Percentiles rank a stretch among this genome's conserved stretches.
phyloP scores from a whole-genome alignment of 2,329 filamentous ascomycete species.

The Colletotrichum euphorbiae region DNA sequence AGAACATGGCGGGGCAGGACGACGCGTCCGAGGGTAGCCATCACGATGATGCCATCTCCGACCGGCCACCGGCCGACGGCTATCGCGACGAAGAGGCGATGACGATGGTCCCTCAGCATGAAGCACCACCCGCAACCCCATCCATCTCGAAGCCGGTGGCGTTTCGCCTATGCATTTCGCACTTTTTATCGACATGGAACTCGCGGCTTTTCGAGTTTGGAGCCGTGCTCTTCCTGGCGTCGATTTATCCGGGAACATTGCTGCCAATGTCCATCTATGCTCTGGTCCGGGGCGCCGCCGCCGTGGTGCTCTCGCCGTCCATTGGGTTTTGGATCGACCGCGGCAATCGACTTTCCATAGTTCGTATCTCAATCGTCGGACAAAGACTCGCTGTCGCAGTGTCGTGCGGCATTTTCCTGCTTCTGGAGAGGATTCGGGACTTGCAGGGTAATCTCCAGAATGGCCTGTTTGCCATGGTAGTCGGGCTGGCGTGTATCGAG shows the following conservation, averaged over 20 bases:
- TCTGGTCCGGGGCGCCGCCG: slow-evolving; percentile 67
- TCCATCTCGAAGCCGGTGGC: background rate
- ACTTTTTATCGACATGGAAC: slow-evolving; percentile 73
- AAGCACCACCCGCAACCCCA: background rate
- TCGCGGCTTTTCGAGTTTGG: slow-evolving; percentile 73
- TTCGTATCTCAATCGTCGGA: slow-evolving; percentile 62
- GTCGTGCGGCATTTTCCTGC: slow-evolving; percentile 60
- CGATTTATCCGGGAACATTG: slow-evolving; percentile 68
- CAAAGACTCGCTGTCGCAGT: slow-evolving; percentile 59
- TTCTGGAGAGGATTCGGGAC: slow-evolving; percentile 43
- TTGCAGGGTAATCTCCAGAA: slow-evolving; percentile 26
- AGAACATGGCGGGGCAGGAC: slow-evolving; percentile 2
- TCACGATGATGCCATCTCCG: slow-evolving; percentile 7
- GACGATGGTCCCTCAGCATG: background rate
- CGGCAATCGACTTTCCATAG: slow-evolving; percentile 60
- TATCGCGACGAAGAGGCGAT: slow-evolving; percentile 16
- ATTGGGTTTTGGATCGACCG: slow-evolving; percentile 71
- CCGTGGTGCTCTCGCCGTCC: slow-evolving; percentile 67
- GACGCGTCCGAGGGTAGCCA: background rate
- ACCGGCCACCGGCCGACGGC: background rate
- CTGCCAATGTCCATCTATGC: slow-evolving; percentile 78
- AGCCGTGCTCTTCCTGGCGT: slow-evolving; percentile 68
- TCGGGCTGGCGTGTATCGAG: slow-evolving; percentile 59
- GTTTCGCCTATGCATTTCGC: slow-evolving; percentile 65
- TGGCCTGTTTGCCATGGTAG: slow-evolving; percentile 51